phyloP scores from a whole-genome alignment of 208 protist species.

The Acanthamoeba royreba region DNA sequence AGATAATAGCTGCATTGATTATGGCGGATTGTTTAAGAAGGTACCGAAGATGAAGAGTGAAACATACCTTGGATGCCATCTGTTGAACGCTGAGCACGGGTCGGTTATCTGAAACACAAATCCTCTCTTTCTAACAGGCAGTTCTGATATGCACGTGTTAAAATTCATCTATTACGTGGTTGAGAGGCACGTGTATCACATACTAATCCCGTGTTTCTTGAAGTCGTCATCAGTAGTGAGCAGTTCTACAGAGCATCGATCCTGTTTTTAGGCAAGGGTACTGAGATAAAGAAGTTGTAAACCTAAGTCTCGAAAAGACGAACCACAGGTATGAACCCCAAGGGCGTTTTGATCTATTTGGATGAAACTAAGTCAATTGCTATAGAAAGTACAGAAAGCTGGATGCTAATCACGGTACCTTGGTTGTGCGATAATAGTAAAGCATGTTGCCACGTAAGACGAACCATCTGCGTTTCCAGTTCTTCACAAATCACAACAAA shows the following conservation, averaged over 20 bases:
- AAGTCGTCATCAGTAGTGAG: background rate
- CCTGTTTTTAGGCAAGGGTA: no score
- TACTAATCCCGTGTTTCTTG: conserved; percentile 14
- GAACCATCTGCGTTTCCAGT: background rate
- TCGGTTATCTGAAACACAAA: conserved; percentile 35
- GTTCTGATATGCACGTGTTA: background rate
- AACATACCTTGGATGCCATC: background rate
- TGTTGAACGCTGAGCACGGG: background rate
- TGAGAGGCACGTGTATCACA: background rate
- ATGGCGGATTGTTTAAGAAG: background rate
- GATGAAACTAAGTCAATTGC: no score
- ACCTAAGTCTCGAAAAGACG: background rate
- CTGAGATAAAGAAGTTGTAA: no score
- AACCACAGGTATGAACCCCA: background rate
- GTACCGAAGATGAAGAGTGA: background rate
- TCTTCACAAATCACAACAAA: background rate
- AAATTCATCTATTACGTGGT: background rate
- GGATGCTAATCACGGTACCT: no score
- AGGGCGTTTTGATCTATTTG: background rate
- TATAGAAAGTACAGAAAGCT: no score
- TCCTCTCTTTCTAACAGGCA: background rate
- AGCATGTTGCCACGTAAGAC: background rate
- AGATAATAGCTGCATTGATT: background rate
- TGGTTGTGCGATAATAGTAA: background rate
- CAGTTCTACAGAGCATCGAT: background rate